phyloP scores from a whole-genome alignment of 2,329 filamentous ascomycete genomes.

The Metarhizium humberi region DNA sequence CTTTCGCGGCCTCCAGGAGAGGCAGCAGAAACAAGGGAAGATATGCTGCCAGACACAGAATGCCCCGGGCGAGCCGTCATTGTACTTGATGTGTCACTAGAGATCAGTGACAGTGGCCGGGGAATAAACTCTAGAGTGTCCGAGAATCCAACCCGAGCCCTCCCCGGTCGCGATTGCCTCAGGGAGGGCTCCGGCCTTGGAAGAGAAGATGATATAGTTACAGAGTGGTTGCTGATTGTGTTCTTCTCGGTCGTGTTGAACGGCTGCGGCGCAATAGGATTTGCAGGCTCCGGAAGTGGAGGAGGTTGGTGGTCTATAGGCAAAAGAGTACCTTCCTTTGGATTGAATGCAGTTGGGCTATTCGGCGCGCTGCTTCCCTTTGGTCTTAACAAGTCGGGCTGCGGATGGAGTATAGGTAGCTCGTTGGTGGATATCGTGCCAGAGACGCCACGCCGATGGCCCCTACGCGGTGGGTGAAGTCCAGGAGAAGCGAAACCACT shows the following conservation, averaged over 20 bases:
- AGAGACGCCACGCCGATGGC: constrained; percentile 63
- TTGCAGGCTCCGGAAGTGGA: constrained; percentile 6
- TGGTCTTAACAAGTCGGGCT: constrained; percentile 39
- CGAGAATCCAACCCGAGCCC: constrained; percentile 70
- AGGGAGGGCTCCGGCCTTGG: constrained; percentile 8
- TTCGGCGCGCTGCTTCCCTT: constrained; percentile 54
- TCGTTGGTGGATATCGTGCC: constrained; percentile 78
- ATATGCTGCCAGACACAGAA: constrained; percentile 70
- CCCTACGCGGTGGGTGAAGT: constrained; percentile 48
- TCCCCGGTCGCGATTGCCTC: constrained; percentile 27
- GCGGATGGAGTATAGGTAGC: constrained; percentile 58
- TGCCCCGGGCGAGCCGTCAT: constrained; percentile 60
- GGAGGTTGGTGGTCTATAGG: constrained; percentile 11
- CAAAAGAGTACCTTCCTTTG: constrained; percentile 12
- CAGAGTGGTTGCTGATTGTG: constrained; percentile 2
- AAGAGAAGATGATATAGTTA: constrained; percentile 5
- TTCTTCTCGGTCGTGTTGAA: background rate
- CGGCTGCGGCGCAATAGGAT: background rate
- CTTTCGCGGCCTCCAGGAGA: constrained; percentile 31
- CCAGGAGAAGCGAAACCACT: constrained; percentile 47
- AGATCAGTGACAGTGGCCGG: constrained; percentile 73
- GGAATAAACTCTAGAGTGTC: constrained; percentile 78
- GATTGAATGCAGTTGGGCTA: constrained; percentile 44
- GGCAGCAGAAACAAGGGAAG: constrained; percentile 60
- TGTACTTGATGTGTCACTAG: constrained; percentile 75